Conservation (phyloP, 306 rosid genomes). For the Acacia crassicarpa region DNA sequence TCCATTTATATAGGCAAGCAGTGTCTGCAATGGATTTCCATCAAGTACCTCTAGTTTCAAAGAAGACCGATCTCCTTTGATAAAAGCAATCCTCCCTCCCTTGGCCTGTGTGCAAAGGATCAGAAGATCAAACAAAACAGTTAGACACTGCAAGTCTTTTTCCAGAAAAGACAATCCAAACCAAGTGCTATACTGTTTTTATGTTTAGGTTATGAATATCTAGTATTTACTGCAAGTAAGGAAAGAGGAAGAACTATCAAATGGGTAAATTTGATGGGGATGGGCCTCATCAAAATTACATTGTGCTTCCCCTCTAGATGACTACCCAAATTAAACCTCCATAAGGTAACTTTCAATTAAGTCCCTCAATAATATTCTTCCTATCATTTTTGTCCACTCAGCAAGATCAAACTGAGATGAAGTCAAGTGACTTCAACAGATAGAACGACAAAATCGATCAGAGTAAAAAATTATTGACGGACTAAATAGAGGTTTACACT, state of each 20-base stretch:
- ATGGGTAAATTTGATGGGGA: background rate
- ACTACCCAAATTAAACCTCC: background rate
- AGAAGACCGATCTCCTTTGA: slow-evolving; percentile 43
- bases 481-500: background rate
- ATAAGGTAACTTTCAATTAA: too few relatives aligned
- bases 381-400: background rate
- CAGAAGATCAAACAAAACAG: background rate
- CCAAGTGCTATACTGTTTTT: background rate
- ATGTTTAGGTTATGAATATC: background rate
- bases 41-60: slow-evolving; percentile 36
- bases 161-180: slow-evolving; percentile 5
- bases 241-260: background rate
- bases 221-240: background rate
- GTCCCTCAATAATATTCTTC: background rate
- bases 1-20: slow-evolving; percentile 70
- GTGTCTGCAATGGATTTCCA: slow-evolving; percentile 38
- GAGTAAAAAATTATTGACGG: background rate
- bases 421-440: background rate
- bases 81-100: slow-evolving; percentile 83
- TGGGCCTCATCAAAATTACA: background rate
- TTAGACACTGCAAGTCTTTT: slow-evolving; percentile 1
- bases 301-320: background rate
- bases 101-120: slow-evolving; percentile 51
- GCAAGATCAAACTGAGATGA: background rate
- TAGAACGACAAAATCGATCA: background rate